Percentiles rank a stretch among this genome's conserved stretches.
Evolutionary conservation across 257 asterid genomes (phyloP).

Genomic region (Solanum okadae): DNA sequence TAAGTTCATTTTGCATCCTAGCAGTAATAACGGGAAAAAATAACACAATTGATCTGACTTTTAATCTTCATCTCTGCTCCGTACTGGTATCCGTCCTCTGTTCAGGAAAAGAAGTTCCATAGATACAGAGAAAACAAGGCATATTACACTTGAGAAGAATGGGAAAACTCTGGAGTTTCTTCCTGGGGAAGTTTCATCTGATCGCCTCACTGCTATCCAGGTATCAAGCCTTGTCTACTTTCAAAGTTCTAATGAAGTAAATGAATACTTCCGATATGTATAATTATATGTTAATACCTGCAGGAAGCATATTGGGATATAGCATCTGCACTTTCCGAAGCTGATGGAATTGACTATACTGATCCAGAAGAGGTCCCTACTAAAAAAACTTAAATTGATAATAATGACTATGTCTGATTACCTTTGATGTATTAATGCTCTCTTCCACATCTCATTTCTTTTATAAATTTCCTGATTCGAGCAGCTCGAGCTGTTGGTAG

Average conservation of each 20-base stretch:
- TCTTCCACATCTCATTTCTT: neutral
- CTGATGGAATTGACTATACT: slow-evolving; percentile 85
- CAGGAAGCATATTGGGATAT: slow-evolving; percentile 89
- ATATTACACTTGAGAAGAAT: slow-evolving; percentile 71
- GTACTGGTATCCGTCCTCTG: slow-evolving; percentile 4
- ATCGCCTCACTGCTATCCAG: slow-evolving; percentile 71
- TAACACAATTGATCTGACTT: neutral
- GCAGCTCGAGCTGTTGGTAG: slow-evolving; percentile 81
- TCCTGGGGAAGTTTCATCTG: slow-evolving; percentile 58
- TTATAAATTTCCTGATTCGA: slow-evolving; percentile 6
- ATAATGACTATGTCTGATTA: neutral
- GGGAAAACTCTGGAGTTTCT: slow-evolving; percentile 62
- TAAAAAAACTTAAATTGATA: neutral
- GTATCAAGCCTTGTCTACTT: slow-evolving; percentile 15
- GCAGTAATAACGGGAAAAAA: neutral
- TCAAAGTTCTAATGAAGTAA: neutral
- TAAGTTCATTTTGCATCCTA: slow-evolving; percentile 35
- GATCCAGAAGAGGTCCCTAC: slow-evolving; percentile 87
- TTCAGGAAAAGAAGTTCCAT: slow-evolving; percentile 34
- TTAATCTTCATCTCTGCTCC: neutral
- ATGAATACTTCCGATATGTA: neutral
- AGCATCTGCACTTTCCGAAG: slow-evolving; percentile 92
- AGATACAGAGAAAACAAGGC: slow-evolving; percentile 25
- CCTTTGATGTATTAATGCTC: neutral
- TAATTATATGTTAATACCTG: neutral